These are phyloP conservation scores for Ophiocytium majus DNA, from an alignment of 352 stramenopile species.

Conservation along the genomic window DNA sequence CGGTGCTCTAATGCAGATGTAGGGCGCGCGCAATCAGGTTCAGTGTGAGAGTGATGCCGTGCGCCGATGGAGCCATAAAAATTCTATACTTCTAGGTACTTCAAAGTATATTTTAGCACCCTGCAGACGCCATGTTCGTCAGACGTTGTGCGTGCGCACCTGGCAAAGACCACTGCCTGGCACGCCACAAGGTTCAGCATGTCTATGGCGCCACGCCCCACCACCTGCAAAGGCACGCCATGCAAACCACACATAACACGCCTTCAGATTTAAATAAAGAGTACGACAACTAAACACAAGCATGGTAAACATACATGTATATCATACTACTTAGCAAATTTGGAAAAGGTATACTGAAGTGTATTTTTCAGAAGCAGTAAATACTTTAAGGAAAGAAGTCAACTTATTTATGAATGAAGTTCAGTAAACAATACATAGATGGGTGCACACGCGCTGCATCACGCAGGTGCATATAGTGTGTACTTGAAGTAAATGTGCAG, in stretches of 20 bases:
- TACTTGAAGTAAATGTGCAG: not conserved
- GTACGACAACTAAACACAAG: not conserved
- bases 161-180: slow-evolving; percentile 46
- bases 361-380: too few relatives aligned
- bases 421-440: not conserved
- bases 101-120: too few relatives aligned
- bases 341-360: too few relatives aligned
- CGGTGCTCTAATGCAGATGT: too few relatives aligned
- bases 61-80: too few relatives aligned
- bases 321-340: not conserved
- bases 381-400: not conserved
- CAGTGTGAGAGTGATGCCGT: too few relatives aligned
- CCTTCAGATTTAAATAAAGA: too few relatives aligned
- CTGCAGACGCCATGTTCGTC: too few relatives aligned
- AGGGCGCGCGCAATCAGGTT: too few relatives aligned
- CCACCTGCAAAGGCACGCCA: not conserved
- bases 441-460: not conserved
- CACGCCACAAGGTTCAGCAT: slow-evolving; percentile 51
- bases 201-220: slow-evolving; percentile 26
- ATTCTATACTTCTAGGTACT: too few relatives aligned
- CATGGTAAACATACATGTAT: not conserved
- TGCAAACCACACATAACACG: too few relatives aligned
- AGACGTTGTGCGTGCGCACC: too few relatives aligned
- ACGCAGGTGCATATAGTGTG: not conserved
- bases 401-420: not conserved